phyloP scores from a whole-genome alignment of 2,329 filamentous ascomycete species.

The Stachybotrys chlorohalonatus region DNA sequence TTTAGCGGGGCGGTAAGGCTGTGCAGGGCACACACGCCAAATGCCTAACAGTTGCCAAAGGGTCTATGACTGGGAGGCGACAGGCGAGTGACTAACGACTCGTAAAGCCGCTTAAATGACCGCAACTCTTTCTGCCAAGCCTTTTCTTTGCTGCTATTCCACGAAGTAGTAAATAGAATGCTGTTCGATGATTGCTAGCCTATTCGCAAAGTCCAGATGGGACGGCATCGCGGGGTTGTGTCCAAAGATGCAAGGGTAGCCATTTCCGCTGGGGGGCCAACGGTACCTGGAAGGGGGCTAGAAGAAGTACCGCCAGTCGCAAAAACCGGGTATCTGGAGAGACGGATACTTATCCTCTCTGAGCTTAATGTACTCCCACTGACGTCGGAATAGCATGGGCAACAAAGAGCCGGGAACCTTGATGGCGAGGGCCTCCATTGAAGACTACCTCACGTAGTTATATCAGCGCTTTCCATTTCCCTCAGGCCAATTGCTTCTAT shows the following conservation, averaged over 20 bases:
- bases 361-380: no score
- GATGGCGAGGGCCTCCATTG: background rate
- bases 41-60: background rate
- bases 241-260: background rate
- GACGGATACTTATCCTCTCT: no score
- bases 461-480: no score
- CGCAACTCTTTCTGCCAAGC: no score
- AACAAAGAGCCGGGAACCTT: background rate
- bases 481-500: no score
- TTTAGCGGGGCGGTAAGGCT: constrained; percentile 11
- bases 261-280: no score
- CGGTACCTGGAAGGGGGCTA: background rate
- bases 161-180: no score
- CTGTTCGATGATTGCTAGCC: background rate
- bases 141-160: no score
- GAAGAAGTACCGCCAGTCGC: background rate
- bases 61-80: background rate
- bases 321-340: no score
- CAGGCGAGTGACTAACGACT: background rate
- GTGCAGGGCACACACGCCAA: constrained; percentile 2
- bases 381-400: no score
- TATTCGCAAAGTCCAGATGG: background rate
- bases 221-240: background rate
- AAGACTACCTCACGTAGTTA: no score
- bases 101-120: background rate